Conservation (phyloP, 306 rosid species). For the Vachellia collinsii region DNA sequence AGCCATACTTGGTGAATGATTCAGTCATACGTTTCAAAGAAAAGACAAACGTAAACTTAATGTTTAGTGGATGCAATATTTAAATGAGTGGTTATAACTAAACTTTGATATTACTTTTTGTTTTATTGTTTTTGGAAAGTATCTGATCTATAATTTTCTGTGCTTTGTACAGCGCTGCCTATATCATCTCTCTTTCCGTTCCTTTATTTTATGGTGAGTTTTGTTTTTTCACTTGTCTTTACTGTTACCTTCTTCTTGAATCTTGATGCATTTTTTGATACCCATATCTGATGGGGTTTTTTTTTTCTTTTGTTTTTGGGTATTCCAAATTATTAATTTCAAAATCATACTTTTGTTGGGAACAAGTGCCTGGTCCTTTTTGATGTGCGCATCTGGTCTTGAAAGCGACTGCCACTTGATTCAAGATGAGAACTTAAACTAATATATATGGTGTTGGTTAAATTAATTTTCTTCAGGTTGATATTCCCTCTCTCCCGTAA, state of each 20-base stretch:
- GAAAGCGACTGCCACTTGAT: constrained; percentile 1
- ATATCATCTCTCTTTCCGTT: constrained; percentile 54
- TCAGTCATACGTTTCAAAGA: neutral
- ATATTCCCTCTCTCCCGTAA: neutral
- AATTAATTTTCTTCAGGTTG: neutral
- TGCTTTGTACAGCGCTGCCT: constrained; percentile 47
- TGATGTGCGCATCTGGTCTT: neutral
- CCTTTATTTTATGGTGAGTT: constrained; percentile 60
- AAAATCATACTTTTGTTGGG: neutral
- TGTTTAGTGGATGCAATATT: neutral
- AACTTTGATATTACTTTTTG: neutral
- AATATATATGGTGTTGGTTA: neutral
- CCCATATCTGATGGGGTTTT: neutral
- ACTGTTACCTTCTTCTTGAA: neutral
- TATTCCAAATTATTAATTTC: neutral
- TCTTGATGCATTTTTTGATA: neutral
- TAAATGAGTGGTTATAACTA: neutral
- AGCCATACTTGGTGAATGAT: neutral
- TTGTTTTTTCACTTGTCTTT: neutral
- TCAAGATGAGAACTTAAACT: neutral
- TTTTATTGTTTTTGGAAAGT: neutral
- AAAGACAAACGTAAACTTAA: neutral
- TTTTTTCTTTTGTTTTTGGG: neutral
- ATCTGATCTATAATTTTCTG: constrained; percentile 4
- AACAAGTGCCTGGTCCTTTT: neutral